These are phyloP conservation scores for Moelleriella libera DNA, from an alignment of 2,329 filamentous ascomycete genomes.

Conservation along the genomic window DNA sequence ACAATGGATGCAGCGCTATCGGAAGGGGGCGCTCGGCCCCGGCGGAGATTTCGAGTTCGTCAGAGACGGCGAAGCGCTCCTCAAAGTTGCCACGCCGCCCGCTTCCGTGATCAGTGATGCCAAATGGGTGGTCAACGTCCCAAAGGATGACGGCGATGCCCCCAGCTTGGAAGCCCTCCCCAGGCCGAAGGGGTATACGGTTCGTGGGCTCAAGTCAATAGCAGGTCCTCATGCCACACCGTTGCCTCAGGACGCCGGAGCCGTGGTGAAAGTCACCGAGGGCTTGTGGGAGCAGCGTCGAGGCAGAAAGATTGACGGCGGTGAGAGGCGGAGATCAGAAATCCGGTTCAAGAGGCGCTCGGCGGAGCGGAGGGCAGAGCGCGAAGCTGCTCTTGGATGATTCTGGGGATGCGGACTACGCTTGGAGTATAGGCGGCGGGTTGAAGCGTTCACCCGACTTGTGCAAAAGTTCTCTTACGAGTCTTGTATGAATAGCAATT, in stretches of 20 bases:
- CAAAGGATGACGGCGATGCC: constrained; percentile 25
- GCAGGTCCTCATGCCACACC: constrained; percentile 60
- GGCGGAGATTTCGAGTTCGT: constrained; percentile 74
- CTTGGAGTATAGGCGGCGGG: background rate
- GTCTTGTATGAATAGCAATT: no score
- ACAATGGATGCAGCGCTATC: constrained; percentile 76
- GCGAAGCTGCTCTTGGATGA: constrained; percentile 18
- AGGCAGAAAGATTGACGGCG: constrained; percentile 88
- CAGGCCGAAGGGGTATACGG: constrained; percentile 37
- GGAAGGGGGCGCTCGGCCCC: constrained; percentile 61
- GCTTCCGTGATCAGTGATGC: constrained; percentile 24
- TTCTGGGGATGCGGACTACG: background rate
- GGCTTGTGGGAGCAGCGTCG: constrained; percentile 86
- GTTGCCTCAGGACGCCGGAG: constrained; percentile 49
- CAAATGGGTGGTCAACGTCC: constrained; percentile 42
- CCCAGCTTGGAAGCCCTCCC: constrained; percentile 7
- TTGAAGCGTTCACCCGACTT: background rate
- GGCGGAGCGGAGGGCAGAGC: constrained; percentile 60
- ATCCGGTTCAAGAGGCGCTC: constrained; percentile 76
- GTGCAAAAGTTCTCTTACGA: background rate
- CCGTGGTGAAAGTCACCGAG: constrained; percentile 57
- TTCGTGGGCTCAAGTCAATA: constrained; percentile 56
- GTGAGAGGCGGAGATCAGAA: constrained; percentile 78
- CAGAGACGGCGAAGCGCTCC: constrained; percentile 34
- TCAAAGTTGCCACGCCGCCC: constrained; percentile 31